Conservation (phyloP, 139 green algal genomes). For the Chlorella sp. region DNA sequence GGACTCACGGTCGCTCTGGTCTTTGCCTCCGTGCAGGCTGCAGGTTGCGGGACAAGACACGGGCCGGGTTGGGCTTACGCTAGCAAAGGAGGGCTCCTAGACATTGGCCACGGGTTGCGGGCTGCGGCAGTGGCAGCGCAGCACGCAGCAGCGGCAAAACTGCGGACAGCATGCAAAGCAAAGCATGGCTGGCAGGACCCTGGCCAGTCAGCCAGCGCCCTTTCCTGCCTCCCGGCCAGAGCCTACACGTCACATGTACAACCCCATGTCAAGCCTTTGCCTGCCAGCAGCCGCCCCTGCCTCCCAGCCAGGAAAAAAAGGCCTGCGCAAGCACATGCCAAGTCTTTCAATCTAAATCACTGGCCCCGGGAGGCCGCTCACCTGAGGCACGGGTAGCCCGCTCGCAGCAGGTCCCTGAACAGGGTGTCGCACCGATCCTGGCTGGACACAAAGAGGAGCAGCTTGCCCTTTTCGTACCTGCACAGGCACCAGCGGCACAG, state of each 20-base stretch:
- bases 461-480: slow-evolving; percentile 84
- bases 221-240: no score
- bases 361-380: background rate
- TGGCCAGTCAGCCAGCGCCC: no score
- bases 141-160: slow-evolving; percentile 55
- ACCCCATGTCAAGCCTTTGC: no score
- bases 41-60: slow-evolving; percentile 50
- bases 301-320: background rate
- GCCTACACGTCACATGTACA: no score
- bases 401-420: slow-evolving; percentile 85
- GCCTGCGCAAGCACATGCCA: no score
- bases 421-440: slow-evolving; percentile 96
- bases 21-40: slow-evolving; percentile 96
- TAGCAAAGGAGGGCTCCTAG: no score
- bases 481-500: background rate
- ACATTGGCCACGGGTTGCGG: slow-evolving; percentile 56
- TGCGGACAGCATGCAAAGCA: no score
- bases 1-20: slow-evolving; percentile 95
- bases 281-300: no score
- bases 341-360: no score
- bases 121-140: background rate
- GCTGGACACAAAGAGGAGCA: slow-evolving; percentile 88
- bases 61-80: no score
- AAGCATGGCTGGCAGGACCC: background rate
- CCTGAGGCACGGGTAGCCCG: slow-evolving; percentile 44